These are phyloP conservation scores for Glebionis coronaria DNA, from an alignment of 129 eudicot species.

Conservation along the genomic window DNA sequence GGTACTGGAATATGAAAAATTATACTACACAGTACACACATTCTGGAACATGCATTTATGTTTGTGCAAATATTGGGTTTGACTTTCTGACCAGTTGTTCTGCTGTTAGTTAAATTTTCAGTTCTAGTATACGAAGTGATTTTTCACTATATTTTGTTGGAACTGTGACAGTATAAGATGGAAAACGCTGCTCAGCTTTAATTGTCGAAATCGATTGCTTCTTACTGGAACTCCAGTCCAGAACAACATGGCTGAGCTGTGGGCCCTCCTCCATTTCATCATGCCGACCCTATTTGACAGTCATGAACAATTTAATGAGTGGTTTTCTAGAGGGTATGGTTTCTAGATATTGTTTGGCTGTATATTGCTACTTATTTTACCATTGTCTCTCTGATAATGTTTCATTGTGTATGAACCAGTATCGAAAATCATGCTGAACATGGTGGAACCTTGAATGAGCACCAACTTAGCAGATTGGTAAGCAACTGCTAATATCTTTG, in stretches of 20 bases:
- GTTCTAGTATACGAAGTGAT: background rate
- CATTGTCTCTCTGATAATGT: slow-evolving; percentile 13
- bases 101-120: background rate
- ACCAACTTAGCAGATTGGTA: slow-evolving; percentile 96
- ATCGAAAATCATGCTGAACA: slow-evolving; percentile 99
- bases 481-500: slow-evolving; percentile 18
- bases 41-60: too few relatives aligned
- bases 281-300: slow-evolving; percentile 98
- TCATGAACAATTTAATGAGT: slow-evolving; percentile 95
- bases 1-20: too few relatives aligned
- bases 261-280: slow-evolving; percentile 98
- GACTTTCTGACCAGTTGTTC: too few relatives aligned
- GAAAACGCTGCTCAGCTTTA: slow-evolving; percentile 97
- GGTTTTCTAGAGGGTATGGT: slow-evolving; percentile 98
- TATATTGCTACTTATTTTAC: background rate
- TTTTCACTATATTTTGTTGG: background rate
- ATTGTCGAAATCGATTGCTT: slow-evolving; percentile 97
- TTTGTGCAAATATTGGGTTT: too few relatives aligned
- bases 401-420: slow-evolving; percentile 40
- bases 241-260: slow-evolving; percentile 99
- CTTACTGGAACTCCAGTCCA: slow-evolving; percentile 97
- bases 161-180: slow-evolving; percentile 79
- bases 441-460: slow-evolving; percentile 98
- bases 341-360: background rate
- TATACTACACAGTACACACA: too few relatives aligned